Percentiles rank a stretch among this genome's conserved stretches.
Evolutionary conservation across 1,139 yeast species (phyloP).

Genomic region (Yamadazyma epiphylla): DNA sequence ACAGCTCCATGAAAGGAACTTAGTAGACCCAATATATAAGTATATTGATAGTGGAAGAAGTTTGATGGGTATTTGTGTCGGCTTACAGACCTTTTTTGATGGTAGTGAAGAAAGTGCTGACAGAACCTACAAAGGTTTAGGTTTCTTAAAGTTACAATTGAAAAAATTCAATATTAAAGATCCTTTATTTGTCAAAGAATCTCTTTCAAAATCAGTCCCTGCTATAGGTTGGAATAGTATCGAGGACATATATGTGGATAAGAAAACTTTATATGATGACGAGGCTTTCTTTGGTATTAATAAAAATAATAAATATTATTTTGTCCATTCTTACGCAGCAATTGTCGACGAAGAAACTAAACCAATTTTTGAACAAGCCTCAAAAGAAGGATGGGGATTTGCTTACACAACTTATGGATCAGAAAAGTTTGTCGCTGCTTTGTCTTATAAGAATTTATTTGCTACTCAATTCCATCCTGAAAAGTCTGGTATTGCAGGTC

Average conservation of each 20-base stretch:
- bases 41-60: slow-evolving; percentile 75
- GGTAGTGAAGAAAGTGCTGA: slow-evolving; percentile 73
- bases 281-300: slow-evolving; percentile 19
- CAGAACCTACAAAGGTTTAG: slow-evolving; percentile 47
- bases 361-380: slow-evolving; percentile 24
- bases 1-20: slow-evolving; percentile 56
- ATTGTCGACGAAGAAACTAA: slow-evolving; percentile 40
- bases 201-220: slow-evolving; percentile 70
- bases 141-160: slow-evolving; percentile 48
- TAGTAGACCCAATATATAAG: slow-evolving; percentile 59
- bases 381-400: slow-evolving; percentile 67
- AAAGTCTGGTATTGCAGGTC: slow-evolving; percentile 88
- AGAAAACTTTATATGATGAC: slow-evolving; percentile 5
- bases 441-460: slow-evolving; percentile 70
- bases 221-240: slow-evolving; percentile 90
- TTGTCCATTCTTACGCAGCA: slow-evolving; percentile 92
- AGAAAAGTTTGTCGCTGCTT: slow-evolving; percentile 82
- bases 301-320: slow-evolving; percentile 72
- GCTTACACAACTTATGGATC: slow-evolving; percentile 73
- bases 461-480: slow-evolving; percentile 99
- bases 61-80: slow-evolving; percentile 96
- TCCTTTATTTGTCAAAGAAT: slow-evolving; percentile 17
- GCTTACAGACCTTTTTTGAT: slow-evolving; percentile 76
- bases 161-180: slow-evolving; percentile 55
- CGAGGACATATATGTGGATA: slow-evolving; percentile 8